Base-by-base conservation (phyloP, 2,329 filamentous ascomycete species). In the Fusarium graminum region DNA sequence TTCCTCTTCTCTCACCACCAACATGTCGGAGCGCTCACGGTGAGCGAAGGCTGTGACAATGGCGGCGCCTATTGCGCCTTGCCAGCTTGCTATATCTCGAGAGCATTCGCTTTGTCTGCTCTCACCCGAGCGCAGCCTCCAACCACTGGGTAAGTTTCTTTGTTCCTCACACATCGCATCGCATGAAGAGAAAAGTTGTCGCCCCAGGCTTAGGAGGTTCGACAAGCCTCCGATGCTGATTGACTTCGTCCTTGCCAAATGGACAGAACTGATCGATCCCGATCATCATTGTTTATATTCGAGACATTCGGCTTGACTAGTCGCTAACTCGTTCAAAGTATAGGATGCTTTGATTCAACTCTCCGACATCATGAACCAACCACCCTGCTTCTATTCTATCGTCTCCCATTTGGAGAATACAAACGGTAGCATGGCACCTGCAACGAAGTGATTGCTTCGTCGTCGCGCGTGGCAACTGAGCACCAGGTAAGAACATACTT, bases 171-270 rank as follows among this genome's bases (percentile, higher is more conserved):
- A 41, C 51, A 43, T 49, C 42, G 43, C 51, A 58, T 74, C 74
- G 63, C 71, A 76, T 81, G 80, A 82, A 79, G 80, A 82, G 71
- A 76, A 76, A 76, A 74, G 80, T 80, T 82, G 80, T 82, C 80
- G 80, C 80, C 80, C 80, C 80, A 82, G 80, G 75, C 80, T 81
- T 76, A 82, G 74, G 76, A 81, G 80, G 80, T 79, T 46, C 77
- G 78, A 81, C 78, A 80, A 80, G 77, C 79, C 77, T 81, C 76
- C 59, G 68, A 71, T 82, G 80, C 77, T 81, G 80, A 82, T 74
- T 78, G 80, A 83, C 83, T 80, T 71, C 69, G 83, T 85, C 83
- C 81, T 82, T 79, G 81, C 84, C 83, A 86, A 86, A 84, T 79
- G 82, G 83, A 85, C 82, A 73, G 75, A 69, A 75, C 82, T 84